A percentile compares a stretch with the other conserved stretches of the same genome.
These are phyloP conservation scores for Linum usitatissimum DNA, from an alignment of 345 rosid genomes.

Conservation along the genomic window DNA sequence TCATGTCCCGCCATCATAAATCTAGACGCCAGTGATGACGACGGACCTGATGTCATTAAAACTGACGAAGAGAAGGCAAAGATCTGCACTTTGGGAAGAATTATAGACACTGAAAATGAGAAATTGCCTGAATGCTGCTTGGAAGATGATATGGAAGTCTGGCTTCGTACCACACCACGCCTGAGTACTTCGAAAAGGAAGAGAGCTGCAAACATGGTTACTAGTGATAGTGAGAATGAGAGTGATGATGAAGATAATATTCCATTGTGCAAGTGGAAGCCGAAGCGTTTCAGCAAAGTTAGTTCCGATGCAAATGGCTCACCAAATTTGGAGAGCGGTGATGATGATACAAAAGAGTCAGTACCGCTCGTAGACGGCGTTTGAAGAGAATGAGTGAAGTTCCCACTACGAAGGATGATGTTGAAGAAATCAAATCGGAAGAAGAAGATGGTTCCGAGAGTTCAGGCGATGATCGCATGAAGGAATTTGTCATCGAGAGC, in stretches of 20 bases:
- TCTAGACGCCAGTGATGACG: slow-evolving; percentile 45
- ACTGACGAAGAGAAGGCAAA: slow-evolving; percentile 6
- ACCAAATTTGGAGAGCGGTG: not conserved
- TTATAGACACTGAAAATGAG: slow-evolving; percentile 14
- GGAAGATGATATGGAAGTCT: slow-evolving; percentile 23
- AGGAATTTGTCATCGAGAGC: slow-evolving; percentile 42
- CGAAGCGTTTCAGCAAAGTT: slow-evolving; percentile 12
- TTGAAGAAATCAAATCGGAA: slow-evolving; percentile 31
- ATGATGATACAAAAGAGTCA: slow-evolving; percentile 10
- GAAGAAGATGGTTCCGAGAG: slow-evolving; percentile 27
- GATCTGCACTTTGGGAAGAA: slow-evolving; percentile 7
- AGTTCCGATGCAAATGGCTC: slow-evolving; percentile 11
- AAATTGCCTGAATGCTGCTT: slow-evolving; percentile 2
- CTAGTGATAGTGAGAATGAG: slow-evolving; percentile 44
- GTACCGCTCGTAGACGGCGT: slow-evolving; percentile 24
- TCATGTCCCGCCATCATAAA: slow-evolving; percentile 24
- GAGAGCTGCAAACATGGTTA: slow-evolving; percentile 35
- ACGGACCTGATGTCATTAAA: slow-evolving; percentile 18
- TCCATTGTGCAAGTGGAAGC: slow-evolving; percentile 39
- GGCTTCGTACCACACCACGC: slow-evolving; percentile 14
- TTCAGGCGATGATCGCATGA: slow-evolving; percentile 34
- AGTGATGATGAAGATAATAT: slow-evolving; percentile 29
- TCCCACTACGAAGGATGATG: slow-evolving; percentile 24
- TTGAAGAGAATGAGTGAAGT: slow-evolving; percentile 33
- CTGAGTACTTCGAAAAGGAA: slow-evolving; percentile 36